Evolutionary conservation across 1,284 basidiomycete species (phyloP).

Genomic region (Moesziomyces globuligerus): DNA sequence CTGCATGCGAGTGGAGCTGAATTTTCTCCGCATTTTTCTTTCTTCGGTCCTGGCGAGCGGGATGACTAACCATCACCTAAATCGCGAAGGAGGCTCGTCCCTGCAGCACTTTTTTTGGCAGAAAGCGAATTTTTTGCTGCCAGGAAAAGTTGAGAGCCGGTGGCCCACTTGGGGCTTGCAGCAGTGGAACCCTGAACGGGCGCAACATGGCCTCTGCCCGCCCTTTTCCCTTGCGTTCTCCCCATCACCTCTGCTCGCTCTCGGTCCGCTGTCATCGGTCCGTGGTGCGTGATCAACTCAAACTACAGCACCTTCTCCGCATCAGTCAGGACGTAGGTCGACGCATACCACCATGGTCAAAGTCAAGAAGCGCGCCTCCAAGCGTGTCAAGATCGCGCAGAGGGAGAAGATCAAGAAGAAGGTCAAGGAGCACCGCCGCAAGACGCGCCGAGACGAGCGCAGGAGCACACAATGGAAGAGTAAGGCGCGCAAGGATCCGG

Average conservation of each 20-base stretch:
- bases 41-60: neutral
- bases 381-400: slow-evolving; percentile 61
- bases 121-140: neutral
- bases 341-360: slow-evolving; percentile 42
- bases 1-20: neutral
- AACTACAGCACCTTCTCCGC: too few relatives aligned
- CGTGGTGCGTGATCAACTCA: too few relatives aligned
- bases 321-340: too few relatives aligned
- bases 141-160: slow-evolving; percentile 11
- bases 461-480: slow-evolving; percentile 84
- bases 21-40: slow-evolving; percentile 3
- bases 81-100: slow-evolving; percentile 10
- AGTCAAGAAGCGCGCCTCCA: slow-evolving; percentile 61
- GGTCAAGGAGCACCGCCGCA: slow-evolving; percentile 64
- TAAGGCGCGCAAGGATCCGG: slow-evolving; percentile 81
- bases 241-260: neutral
- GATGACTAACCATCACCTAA: slow-evolving; percentile 29
- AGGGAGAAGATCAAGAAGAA: slow-evolving; percentile 64
- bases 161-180: neutral
- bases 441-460: slow-evolving; percentile 75
- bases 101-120: neutral
- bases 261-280: neutral
- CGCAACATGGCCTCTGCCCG: neutral
- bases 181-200: neutral
- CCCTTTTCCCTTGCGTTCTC: neutral